Base-by-base conservation (phyloP, 805 yeast genomes). In the Cyberlindnera amylophila region DNA sequence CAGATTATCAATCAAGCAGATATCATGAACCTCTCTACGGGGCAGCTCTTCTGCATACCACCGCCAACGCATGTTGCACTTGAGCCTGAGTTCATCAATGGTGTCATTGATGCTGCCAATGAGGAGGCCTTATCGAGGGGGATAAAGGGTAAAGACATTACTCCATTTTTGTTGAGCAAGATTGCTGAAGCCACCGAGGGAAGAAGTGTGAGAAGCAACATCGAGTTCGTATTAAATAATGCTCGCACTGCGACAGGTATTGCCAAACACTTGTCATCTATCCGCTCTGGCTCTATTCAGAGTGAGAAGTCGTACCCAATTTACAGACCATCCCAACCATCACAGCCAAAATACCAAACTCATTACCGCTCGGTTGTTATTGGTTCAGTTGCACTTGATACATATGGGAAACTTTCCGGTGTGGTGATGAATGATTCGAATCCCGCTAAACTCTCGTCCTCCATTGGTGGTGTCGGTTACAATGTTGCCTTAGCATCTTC, bases 391-490 rank as follows among this genome's bases (percentile, higher is more conserved):
- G 95, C 95, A 0, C 62, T 83, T 29, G 96, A 88, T 57, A 69
- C 86, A 0, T 76, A 82, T 5, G 77, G 86, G 49, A 69, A 70
- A 12, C 54, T 82, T 6, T 50, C 59, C 1, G 47, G 54, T 13
- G 54, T 57, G 23, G 51, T 57, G 5, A 53, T 72, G 52, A 62
- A 65, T 11, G 91, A 91, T 45, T 87, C 96, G 3, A 84, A 84
- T 50, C 93, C 93, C 0, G 89, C 93, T 0, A 57, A 53, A 0
- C 70, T 77, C 6, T 53, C 61, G 1, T 70, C 80, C 3, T 69
- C 82, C 0, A 58, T 86, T 8, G 96, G 96, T 1, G 96, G 96
- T 1, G 96, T 88, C 2, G 96, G 88, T 0, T 81, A 75, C 58
- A 88, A 89, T 53, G 80, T 88, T 13, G 80, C 86, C 0, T 54